phyloP scores from a whole-genome alignment of 176 grass and related monocot species.

The Aegilops sharonensis region DNA sequence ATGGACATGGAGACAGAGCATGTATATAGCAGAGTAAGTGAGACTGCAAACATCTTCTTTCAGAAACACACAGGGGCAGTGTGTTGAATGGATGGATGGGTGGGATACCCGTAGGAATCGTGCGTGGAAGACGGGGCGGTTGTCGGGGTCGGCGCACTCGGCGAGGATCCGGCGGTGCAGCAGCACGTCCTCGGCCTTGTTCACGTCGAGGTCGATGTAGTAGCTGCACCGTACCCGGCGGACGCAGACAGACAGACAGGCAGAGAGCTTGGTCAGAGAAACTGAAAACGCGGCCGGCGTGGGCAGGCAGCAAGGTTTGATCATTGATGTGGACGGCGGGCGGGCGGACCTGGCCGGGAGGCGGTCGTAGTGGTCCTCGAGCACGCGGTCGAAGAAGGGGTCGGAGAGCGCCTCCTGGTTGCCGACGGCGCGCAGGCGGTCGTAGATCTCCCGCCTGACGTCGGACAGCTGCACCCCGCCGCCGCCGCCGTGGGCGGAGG shows the following conservation, averaged over 20 bases:
- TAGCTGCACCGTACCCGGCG: conserved; percentile 42
- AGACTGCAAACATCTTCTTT: not conserved
- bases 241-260: not conserved
- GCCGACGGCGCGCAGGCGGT: conserved; percentile 40
- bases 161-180: conserved; percentile 78
- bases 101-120: conserved; percentile 51
- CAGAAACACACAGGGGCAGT: not conserved
- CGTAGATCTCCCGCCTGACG: conserved; percentile 57
- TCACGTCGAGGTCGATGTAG: conserved; percentile 61
- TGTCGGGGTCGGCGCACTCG: conserved; percentile 60
- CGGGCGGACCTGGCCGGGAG: conserved; percentile 55
- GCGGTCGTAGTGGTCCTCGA: conserved; percentile 50
- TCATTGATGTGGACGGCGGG: not conserved
- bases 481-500: conserved; percentile 19
- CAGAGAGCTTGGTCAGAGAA: not conserved
- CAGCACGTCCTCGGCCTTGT: conserved; percentile 73
- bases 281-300: not conserved
- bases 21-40: not conserved
- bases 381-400: conserved; percentile 41
- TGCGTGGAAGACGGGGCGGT: conserved; percentile 80
- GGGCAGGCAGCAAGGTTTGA: not conserved
- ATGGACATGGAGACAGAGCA: not conserved
- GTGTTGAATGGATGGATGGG: no score
- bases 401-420: conserved; percentile 51
- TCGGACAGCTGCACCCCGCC: conserved; percentile 24